phyloP scores from a whole-genome alignment of 306 rosid species.

The Malus sieversii region DNA sequence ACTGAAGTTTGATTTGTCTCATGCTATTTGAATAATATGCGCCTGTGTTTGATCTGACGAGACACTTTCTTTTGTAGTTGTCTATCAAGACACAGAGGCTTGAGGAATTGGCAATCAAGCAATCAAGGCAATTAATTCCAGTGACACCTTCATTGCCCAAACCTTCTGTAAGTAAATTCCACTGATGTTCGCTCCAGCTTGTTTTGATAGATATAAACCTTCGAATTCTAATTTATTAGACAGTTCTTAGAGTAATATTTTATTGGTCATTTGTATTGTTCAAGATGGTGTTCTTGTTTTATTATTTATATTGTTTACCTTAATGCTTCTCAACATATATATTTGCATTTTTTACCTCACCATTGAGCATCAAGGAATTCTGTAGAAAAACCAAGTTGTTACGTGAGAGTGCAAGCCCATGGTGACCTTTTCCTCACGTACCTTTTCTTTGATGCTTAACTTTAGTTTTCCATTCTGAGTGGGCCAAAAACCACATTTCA shows the following conservation, averaged over 20 bases:
- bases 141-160: slow-evolving; percentile 90
- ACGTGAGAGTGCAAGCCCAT: neutral
- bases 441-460: neutral
- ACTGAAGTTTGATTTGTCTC: slow-evolving; percentile 13
- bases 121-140: slow-evolving; percentile 92
- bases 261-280: neutral
- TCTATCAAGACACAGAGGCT: slow-evolving; percentile 87
- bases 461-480: neutral
- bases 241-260: neutral
- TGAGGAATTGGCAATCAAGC: slow-evolving; percentile 92
- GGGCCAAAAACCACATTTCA: neutral
- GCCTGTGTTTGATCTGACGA: slow-evolving; percentile 10
- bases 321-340: neutral
- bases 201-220: slow-evolving; percentile 9
- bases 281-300: neutral
- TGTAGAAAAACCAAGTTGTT: neutral
- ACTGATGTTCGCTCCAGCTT: slow-evolving; percentile 8
- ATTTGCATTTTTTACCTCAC: neutral
- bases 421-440: neutral
- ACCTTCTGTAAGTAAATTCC: slow-evolving; percentile 51
- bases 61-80: slow-evolving; percentile 33
- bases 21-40: slow-evolving; percentile 1
- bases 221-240: neutral
- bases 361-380: neutral
- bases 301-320: neutral